A percentile compares a stretch with the other conserved stretches of the same genome.
Conservation (phyloP, 257 asterid species). For the Coffea eugenioides region DNA sequence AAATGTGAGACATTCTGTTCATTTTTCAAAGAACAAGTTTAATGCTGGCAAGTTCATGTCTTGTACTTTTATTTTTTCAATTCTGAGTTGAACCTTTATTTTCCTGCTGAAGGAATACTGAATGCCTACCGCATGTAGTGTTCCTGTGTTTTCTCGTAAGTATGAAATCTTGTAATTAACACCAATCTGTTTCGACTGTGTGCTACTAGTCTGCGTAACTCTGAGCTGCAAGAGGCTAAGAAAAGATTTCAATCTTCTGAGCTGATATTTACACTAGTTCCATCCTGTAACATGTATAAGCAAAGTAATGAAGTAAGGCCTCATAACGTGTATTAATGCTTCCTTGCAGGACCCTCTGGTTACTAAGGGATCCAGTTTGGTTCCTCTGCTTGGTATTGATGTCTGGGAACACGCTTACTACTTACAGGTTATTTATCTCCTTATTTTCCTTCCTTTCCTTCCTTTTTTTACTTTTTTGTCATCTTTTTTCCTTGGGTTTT, state of each 20-base stretch:
- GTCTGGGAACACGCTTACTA: conserved; percentile 93
- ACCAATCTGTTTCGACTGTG: background rate
- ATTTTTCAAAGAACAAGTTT: background rate
- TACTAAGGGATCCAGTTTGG: conserved; percentile 65
- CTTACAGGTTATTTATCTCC: conserved; percentile 53
- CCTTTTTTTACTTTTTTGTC: background rate
- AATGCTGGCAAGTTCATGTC: background rate
- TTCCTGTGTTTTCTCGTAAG: background rate
- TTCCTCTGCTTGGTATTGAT: conserved; percentile 73
- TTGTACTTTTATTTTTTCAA: background rate
- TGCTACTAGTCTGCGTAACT: background rate
- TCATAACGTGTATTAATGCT: background rate
- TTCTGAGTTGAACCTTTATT: background rate
- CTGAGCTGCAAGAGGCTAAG: background rate
- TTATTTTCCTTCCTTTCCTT: background rate
- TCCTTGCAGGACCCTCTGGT: conserved; percentile 67
- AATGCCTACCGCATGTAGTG: background rate
- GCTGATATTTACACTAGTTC: background rate
- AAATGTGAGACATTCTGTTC: background rate
- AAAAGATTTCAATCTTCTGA: background rate
- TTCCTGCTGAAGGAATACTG: no score
- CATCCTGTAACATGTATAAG: background rate
- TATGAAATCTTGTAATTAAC: background rate
- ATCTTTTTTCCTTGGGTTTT: background rate
- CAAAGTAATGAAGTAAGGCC: background rate